phyloP scores from a whole-genome alignment of 805 yeast genomes.

The Ogataea ramenticola region DNA sequence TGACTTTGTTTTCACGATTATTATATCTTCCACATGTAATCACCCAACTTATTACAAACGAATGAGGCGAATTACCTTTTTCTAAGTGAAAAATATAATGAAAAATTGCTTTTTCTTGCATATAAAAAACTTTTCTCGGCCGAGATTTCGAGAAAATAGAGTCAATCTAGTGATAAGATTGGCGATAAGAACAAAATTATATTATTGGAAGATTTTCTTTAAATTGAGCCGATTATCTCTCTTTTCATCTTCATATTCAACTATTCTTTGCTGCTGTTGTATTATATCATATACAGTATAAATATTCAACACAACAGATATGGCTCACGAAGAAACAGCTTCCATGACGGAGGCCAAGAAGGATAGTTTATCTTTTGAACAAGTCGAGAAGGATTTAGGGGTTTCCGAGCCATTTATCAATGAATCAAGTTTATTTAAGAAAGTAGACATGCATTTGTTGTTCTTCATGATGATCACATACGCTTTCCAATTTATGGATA shows the following conservation, averaged over 20 bases:
- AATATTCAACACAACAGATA: neutral
- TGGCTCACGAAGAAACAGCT: neutral
- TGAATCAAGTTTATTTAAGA: constrained; percentile 20
- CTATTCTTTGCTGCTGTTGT: neutral
- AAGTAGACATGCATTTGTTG: constrained; percentile 42
- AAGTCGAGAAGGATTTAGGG: neutral
- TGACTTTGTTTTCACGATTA: too few relatives aligned
- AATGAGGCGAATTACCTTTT: too few relatives aligned
- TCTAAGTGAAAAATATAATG: neutral
- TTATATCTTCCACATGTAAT: too few relatives aligned
- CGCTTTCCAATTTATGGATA: constrained; percentile 54
- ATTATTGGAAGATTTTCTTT: neutral
- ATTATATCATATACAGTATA: neutral
- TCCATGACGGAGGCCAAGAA: neutral
- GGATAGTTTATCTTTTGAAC: neutral
- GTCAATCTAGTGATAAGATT: too few relatives aligned
- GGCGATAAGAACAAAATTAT: too few relatives aligned
- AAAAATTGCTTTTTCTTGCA: too few relatives aligned
- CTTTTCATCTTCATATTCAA: neutral
- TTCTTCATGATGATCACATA: constrained; percentile 44
- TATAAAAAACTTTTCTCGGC: too few relatives aligned
- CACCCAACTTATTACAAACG: neutral
- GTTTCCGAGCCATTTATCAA: constrained; percentile 3
- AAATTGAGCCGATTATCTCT: neutral
- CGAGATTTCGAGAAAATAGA: too few relatives aligned